A percentile compares a stretch with the other conserved stretches of the same genome.
phyloP scores from a whole-genome alignment of 495 filamentous ascomycete genomes.

The Bacidia rubella region DNA sequence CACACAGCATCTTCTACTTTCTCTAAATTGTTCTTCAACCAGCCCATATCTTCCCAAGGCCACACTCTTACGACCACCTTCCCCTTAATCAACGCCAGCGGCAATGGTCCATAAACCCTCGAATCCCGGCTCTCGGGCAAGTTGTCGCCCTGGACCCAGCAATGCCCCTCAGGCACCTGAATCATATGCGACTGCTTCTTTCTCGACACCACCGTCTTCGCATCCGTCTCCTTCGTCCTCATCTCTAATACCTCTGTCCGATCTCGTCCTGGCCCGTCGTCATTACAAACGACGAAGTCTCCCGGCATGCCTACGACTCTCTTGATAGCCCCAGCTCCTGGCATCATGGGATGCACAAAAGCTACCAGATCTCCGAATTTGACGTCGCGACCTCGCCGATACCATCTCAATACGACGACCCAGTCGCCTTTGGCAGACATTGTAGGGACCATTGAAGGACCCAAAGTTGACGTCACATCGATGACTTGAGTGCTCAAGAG shows the following conservation, averaged over 20 bases:
- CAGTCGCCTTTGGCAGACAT: conserved; percentile 50
- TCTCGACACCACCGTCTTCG: conserved; percentile 12
- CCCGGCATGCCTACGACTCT: conserved; percentile 76
- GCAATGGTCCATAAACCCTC: conserved; percentile 70
- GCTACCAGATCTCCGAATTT: conserved; percentile 70
- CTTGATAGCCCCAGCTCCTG: conserved; percentile 55
- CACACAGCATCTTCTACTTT: conserved; percentile 9
- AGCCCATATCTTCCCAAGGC: conserved; percentile 37
- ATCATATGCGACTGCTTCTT: conserved; percentile 50
- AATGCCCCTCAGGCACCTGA: conserved; percentile 80
- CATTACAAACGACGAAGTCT: conserved; percentile 70
- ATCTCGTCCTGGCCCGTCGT: no score
- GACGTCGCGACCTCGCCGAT: conserved; percentile 55
- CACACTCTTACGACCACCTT: conserved; percentile 62
- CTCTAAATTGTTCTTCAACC: conserved; percentile 38
- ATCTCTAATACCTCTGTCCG: conserved; percentile 10
- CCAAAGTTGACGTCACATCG: conserved; percentile 38
- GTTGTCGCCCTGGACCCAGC: conserved; percentile 82
- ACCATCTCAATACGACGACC: conserved; percentile 49
- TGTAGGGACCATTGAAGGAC: conserved; percentile 74
- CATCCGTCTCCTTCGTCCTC: conserved; percentile 27
- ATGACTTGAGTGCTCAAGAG: conserved; percentile 42
- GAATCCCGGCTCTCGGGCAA: conserved; percentile 72
- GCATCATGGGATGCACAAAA: conserved; percentile 57
- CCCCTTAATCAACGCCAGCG: conserved; percentile 69